Percentiles rank a stretch among this genome's conserved stretches.
phyloP scores from a whole-genome alignment of 2,329 filamentous ascomycete species.

The Ceratocystis colombiana region DNA sequence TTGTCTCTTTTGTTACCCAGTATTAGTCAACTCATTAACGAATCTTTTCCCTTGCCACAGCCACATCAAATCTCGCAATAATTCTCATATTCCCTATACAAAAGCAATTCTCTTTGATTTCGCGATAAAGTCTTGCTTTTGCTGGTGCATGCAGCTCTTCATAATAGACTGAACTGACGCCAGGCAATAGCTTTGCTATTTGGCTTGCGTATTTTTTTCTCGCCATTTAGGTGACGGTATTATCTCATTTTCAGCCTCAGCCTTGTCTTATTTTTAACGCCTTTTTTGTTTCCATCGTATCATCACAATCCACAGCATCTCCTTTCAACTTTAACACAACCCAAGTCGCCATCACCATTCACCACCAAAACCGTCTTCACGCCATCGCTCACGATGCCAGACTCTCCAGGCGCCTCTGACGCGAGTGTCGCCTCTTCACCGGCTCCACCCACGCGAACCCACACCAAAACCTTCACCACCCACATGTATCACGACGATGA shows the following conservation, averaged over 20 bases:
- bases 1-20: neutral
- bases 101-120: neutral
- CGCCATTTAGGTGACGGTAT: neutral
- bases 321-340: neutral
- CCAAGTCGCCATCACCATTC: neutral
- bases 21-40: neutral
- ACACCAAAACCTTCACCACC: slow-evolving; percentile 39
- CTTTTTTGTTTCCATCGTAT: neutral
- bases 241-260: neutral
- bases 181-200: slow-evolving; percentile 3
- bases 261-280: neutral
- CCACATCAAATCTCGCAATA: neutral
- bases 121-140: neutral
- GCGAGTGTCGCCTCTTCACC: slow-evolving; percentile 41
- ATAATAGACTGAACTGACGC: neutral
- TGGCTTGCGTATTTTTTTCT: slow-evolving; percentile 3
- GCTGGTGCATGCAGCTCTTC: slow-evolving; percentile 7
- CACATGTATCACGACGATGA: slow-evolving; percentile 41
- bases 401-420: slow-evolving; percentile 37
- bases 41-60: neutral
- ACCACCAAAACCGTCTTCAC: neutral
- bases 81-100: neutral
- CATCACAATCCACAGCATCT: neutral
- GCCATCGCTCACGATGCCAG: slow-evolving; percentile 15
- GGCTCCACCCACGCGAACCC: slow-evolving; percentile 32